Evolutionary conservation across 2,329 filamentous ascomycete genomes (phyloP), one percentile per base, ranked within the genome.

Genomic region (Trichoderma atrobrunneum): DNA sequence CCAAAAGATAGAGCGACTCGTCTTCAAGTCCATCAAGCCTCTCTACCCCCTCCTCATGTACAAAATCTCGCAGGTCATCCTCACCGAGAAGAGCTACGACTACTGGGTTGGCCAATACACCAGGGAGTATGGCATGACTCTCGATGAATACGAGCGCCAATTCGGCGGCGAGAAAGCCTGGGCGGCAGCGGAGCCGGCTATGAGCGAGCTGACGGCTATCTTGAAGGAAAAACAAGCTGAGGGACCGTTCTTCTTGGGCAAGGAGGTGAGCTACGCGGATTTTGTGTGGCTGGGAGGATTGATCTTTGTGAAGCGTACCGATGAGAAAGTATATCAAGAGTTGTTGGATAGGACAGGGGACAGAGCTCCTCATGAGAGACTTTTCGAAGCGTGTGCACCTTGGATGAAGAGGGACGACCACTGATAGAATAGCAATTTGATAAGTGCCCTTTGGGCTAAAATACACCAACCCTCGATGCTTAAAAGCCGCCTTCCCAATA

Each of bases 221-320:
- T 76, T 92, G 74, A 85, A 85, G 75, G 86, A 89, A 79, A 86
- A 86, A 48, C 77, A 81, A 0, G 36, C 36, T 1, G 84, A 85
- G 0, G 91, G 91, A 0, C 87, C 88, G 0, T 93, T 88, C 77
- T 88, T 93, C 70, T 63, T 87, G 73, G 91, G 91, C 0, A 80
- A 85, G 61, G 84, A 83, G 72, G 81, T 85, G 5, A 84, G 83
- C 48, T 91, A 87, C 78, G 86, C 85, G 5, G 89, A 90, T 77
- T 87, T 92, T 70, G 82, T 89, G 2, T 86, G 89, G 76, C 85
- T 85, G 0, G 83, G 82, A 1, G 81, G 82, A 39, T 73, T 90
- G 72, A 79, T 86, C 5, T 87, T 86, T 51, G 62, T 78, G 71
- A 75, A 79, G 72, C 75, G 77, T 1, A 74, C 84, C 5, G 82